Evolutionary conservation across 805 yeast genomes (phyloP).

Genomic region (Pichia californica): DNA sequence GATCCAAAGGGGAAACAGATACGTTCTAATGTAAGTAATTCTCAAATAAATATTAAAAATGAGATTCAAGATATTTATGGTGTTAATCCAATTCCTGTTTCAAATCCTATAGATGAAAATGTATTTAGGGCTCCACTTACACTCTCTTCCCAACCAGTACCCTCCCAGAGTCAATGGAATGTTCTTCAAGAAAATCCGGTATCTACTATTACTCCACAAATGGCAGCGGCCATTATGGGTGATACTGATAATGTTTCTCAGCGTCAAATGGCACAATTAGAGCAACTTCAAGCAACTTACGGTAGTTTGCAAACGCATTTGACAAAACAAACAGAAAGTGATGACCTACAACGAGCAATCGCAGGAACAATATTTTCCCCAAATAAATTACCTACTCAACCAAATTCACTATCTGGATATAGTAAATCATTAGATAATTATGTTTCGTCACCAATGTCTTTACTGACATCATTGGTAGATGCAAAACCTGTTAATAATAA

Average conservation of each 20-base stretch:
- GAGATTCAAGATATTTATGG: background rate
- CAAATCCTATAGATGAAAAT: no score
- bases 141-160: background rate
- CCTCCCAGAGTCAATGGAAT: background rate
- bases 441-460: background rate
- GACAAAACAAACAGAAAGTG: slow-evolving; percentile 11
- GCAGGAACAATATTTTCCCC: background rate
- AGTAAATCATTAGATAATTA: background rate
- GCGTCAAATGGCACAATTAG: slow-evolving; percentile 14
- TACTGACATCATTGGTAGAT: background rate
- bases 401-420: background rate
- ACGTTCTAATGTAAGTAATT: no score
- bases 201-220: slow-evolving; percentile 13
- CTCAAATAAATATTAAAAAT: background rate
- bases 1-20: no score
- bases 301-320: slow-evolving; percentile 24
- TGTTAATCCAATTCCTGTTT: background rate
- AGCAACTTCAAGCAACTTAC: slow-evolving; percentile 27
- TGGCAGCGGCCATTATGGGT: slow-evolving; percentile 14
- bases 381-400: background rate
- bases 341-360: slow-evolving; percentile 9
- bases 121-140: no score
- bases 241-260: slow-evolving; percentile 4
- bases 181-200: background rate
- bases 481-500: background rate